A percentile compares a stretch with the other conserved stretches of the same genome.
These are phyloP conservation scores for Pichia californica DNA, from an alignment of 805 yeast genomes.

Conservation along the genomic window DNA sequence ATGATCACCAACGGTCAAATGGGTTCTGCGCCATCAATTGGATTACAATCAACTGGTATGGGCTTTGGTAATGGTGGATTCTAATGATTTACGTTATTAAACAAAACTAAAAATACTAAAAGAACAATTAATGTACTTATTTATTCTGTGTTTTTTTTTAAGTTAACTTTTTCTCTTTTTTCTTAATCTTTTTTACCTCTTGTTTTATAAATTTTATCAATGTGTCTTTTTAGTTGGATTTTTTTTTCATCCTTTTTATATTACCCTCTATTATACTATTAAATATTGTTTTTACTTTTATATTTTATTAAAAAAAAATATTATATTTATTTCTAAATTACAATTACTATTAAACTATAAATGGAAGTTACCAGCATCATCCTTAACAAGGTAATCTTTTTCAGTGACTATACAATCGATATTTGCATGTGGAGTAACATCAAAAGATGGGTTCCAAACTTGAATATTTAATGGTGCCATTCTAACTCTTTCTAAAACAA, in stretches of 20 bases:
- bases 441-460: slow-evolving; percentile 97
- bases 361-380: slow-evolving; percentile 41
- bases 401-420: slow-evolving; percentile 92
- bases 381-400: slow-evolving; percentile 50
- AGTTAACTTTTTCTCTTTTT: neutral
- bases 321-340: too few relatives aligned
- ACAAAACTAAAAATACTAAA: neutral
- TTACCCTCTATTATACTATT: neutral
- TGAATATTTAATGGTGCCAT: slow-evolving; percentile 78
- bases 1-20: slow-evolving; percentile 72
- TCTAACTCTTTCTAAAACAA: slow-evolving; percentile 47
- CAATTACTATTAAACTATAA: slow-evolving; percentile 7
- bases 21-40: slow-evolving; percentile 33
- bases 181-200: neutral
- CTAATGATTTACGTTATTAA: slow-evolving; percentile 16
- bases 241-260: neutral
- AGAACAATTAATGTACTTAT: neutral
- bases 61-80: slow-evolving; percentile 56
- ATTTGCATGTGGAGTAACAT: slow-evolving; percentile 76
- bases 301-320: too few relatives aligned
- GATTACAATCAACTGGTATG: slow-evolving; percentile 65
- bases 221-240: neutral
- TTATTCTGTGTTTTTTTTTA: neutral
- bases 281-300: neutral
- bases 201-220: neutral